Percentiles rank a stretch among this genome's conserved stretches.
Conservation (phyloP, 2,329 filamentous ascomycete species). For the Sphaerostilbella broomeana region DNA sequence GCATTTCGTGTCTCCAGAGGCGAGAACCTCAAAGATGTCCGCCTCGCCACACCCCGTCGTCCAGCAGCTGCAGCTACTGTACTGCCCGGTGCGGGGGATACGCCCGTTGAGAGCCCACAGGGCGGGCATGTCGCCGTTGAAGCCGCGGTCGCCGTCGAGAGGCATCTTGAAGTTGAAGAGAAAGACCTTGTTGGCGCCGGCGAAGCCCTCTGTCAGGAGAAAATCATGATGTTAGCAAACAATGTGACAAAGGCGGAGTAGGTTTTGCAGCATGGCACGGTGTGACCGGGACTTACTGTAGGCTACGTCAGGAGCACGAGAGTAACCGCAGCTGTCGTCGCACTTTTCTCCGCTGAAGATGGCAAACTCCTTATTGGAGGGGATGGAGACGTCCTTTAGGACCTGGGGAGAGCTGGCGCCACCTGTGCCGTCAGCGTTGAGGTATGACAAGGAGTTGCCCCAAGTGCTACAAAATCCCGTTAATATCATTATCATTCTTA, state of each 20-base stretch:
- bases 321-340: slow-evolving; percentile 36
- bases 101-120: slow-evolving; percentile 70
- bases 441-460: slow-evolving; percentile 41
- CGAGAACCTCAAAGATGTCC: slow-evolving; percentile 67
- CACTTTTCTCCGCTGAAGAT: slow-evolving; percentile 41
- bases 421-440: slow-evolving; percentile 35
- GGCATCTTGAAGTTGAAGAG: slow-evolving; percentile 71
- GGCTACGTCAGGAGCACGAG: slow-evolving; percentile 36
- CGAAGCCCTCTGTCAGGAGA: slow-evolving; percentile 67
- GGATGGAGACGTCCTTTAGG: slow-evolving; percentile 33
- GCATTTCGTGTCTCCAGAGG: slow-evolving; percentile 55
- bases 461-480: slow-evolving; percentile 32
- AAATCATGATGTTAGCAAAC: slow-evolving; percentile 5
- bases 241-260: not conserved
- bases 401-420: slow-evolving; percentile 34
- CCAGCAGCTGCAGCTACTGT: slow-evolving; percentile 70
- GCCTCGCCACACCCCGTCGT: slow-evolving; percentile 62
- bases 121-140: slow-evolving; percentile 62
- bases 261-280: not conserved
- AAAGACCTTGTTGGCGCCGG: slow-evolving; percentile 63
- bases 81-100: slow-evolving; percentile 65
- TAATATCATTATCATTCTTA: not conserved
- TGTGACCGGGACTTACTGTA: slow-evolving; percentile 32
- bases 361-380: slow-evolving; percentile 39
- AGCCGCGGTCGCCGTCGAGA: slow-evolving; percentile 42